A percentile compares a stretch with the other conserved stretches of the same genome.
Conservation (phyloP, 805 yeast genomes). For the Cyberlindnera sargentensis region DNA sequence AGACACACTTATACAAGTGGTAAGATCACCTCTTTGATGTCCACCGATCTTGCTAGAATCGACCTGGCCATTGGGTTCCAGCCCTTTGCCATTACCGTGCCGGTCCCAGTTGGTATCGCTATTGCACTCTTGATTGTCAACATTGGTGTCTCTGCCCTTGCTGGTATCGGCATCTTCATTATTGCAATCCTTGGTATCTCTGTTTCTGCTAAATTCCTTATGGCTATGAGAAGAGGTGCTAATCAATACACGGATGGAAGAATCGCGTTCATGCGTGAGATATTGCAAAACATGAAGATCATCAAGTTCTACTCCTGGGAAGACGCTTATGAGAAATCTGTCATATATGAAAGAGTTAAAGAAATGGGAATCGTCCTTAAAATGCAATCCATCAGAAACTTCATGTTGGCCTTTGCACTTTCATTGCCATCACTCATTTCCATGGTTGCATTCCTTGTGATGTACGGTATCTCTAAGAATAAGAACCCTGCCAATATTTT, state of each 20-base stretch:
- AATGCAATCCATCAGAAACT: conserved; percentile 60
- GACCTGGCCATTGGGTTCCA: conserved; percentile 70
- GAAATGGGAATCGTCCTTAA: conserved; percentile 58
- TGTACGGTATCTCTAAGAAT: conserved; percentile 36
- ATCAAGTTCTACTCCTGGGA: conserved; percentile 94
- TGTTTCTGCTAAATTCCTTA: conserved; percentile 34
- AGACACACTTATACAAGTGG: conserved; percentile 58
- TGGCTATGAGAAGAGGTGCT: conserved; percentile 44
- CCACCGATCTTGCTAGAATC: conserved; percentile 75
- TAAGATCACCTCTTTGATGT: conserved; percentile 67
- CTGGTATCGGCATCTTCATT: conserved; percentile 43
- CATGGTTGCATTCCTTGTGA: conserved; percentile 61
- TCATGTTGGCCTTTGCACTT: conserved; percentile 55
- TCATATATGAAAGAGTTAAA: conserved; percentile 45
- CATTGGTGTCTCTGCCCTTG: conserved; percentile 65
- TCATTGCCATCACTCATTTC: conserved; percentile 40
- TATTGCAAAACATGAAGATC: conserved; percentile 68
- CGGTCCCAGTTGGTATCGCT: conserved; percentile 55
- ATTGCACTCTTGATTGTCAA: conserved; percentile 57
- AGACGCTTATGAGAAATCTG: conserved; percentile 55
- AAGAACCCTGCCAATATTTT: conserved; percentile 55
- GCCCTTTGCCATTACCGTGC: conserved; percentile 57
- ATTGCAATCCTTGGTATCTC: conserved; percentile 32
- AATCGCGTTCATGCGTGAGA: conserved; percentile 70
- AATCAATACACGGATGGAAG: conserved; percentile 67